These are phyloP conservation scores for Crithidia bombi DNA, from an alignment of 208 protist genomes.

Conservation along the genomic window DNA sequence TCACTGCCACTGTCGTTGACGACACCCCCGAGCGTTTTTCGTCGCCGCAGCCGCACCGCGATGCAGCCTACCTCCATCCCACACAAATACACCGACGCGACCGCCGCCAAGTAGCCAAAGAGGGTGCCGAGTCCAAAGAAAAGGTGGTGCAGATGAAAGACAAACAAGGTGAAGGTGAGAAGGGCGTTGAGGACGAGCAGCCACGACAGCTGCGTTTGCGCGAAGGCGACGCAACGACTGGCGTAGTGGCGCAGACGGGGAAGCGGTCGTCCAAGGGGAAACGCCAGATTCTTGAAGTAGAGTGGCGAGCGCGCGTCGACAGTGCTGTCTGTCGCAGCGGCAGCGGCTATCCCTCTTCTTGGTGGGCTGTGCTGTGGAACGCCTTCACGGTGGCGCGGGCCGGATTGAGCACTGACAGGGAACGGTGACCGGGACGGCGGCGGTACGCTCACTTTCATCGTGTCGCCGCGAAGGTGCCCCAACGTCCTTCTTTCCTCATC, in stretches of 20 bases:
- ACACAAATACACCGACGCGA: conserved; percentile 37
- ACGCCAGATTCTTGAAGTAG: neutral
- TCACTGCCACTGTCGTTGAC: neutral
- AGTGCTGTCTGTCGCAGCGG: neutral
- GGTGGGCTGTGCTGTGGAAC: neutral
- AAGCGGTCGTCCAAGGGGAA: neutral
- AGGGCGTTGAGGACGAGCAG: conserved; percentile 25
- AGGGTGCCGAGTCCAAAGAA: conserved; percentile 35
- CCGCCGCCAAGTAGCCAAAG: conserved; percentile 37
- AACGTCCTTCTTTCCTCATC: neutral
- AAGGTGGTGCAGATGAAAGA: conserved; percentile 37
- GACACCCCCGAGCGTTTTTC: neutral
- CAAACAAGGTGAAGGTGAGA: conserved; percentile 12
- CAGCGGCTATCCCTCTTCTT: neutral
- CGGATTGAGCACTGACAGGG: neutral
- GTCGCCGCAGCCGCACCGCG: conserved; percentile 11
- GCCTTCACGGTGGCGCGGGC: conserved; percentile 10
- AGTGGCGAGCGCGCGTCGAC: neutral
- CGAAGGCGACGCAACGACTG: neutral
- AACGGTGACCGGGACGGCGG: neutral
- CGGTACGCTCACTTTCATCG: neutral
- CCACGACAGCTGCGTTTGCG: conserved; percentile 28
- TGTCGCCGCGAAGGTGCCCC: neutral
- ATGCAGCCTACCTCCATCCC: conserved; percentile 32
- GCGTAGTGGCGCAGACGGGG: neutral